phyloP scores from a whole-genome alignment of 345 rosid genomes.

The Acer saccharum region DNA sequence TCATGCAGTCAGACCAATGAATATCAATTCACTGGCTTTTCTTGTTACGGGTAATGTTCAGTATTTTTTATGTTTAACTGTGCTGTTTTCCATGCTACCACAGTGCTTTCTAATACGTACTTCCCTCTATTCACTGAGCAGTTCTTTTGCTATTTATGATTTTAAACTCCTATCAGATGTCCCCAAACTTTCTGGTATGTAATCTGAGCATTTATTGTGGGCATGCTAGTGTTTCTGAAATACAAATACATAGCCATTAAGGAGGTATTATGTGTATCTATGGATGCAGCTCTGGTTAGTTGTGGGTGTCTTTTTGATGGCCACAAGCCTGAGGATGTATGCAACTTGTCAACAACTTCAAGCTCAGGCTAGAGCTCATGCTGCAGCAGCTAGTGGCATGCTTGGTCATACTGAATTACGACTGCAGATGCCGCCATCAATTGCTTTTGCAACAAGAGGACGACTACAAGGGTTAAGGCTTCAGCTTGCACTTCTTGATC shows the following conservation, averaged over 20 bases:
- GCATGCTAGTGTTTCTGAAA: constrained; percentile 8
- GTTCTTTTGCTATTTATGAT: constrained; percentile 75
- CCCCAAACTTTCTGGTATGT: constrained; percentile 69
- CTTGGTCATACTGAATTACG: constrained; percentile 68
- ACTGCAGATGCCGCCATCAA: constrained; percentile 68
- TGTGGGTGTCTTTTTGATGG: constrained; percentile 65
- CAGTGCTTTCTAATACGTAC: constrained; percentile 17
- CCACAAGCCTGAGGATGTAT: constrained; percentile 68
- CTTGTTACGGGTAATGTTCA: constrained; percentile 61
- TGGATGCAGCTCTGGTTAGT: constrained; percentile 66
- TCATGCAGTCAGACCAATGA: constrained; percentile 59
- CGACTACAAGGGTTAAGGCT: constrained; percentile 70
- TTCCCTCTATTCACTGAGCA: constrained; percentile 37
- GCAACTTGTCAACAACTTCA: constrained; percentile 77
- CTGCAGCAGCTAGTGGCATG: constrained; percentile 67
- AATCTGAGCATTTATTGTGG: constrained; percentile 10
- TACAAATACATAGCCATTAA: constrained; percentile 7
- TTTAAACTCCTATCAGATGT: constrained; percentile 70
- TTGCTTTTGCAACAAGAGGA: constrained; percentile 72
- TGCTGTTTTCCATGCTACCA: neutral
- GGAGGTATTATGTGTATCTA: constrained; percentile 5
- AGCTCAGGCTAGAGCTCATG: constrained; percentile 72
- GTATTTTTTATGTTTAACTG: constrained; percentile 4
- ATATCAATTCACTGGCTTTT: constrained; percentile 67
- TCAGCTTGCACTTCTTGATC: constrained; percentile 74